A percentile compares a stretch with the other conserved stretches of the same genome.
These are phyloP conservation scores for Pyrenula massariospora DNA, from an alignment of 495 filamentous ascomycete genomes.

Conservation along the genomic window DNA sequence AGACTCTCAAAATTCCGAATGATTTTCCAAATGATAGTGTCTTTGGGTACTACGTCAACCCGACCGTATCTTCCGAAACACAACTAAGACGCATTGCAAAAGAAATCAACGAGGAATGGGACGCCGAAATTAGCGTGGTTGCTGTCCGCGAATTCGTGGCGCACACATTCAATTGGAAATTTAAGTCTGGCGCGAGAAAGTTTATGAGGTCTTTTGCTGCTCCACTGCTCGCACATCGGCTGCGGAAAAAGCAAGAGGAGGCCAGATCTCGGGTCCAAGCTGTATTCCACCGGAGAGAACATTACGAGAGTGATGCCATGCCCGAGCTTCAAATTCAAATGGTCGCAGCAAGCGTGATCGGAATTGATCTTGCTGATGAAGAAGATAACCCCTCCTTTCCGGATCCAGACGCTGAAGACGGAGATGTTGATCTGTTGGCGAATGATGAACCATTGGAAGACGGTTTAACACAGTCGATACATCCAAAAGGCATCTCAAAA, in stretches of 20 bases:
- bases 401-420: slow-evolving; percentile 41
- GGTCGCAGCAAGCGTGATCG: slow-evolving; percentile 63
- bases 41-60: slow-evolving; percentile 75
- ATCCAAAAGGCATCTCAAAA: slow-evolving; percentile 9
- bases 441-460: slow-evolving; percentile 39
- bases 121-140: slow-evolving; percentile 49
- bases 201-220: slow-evolving; percentile 74
- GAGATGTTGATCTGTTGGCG: slow-evolving; percentile 34
- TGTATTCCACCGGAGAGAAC: slow-evolving; percentile 54
- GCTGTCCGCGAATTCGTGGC: slow-evolving; percentile 61
- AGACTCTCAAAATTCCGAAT: slow-evolving; percentile 61
- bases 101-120: slow-evolving; percentile 42
- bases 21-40: slow-evolving; percentile 70
- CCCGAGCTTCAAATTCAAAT: slow-evolving; percentile 71
- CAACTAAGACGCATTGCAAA: slow-evolving; percentile 45
- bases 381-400: slow-evolving; percentile 45
- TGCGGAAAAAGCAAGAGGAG: slow-evolving; percentile 19
- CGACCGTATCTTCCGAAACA: slow-evolving; percentile 55
- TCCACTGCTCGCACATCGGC: slow-evolving; percentile 54
- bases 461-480: slow-evolving; percentile 14
- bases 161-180: slow-evolving; percentile 78
- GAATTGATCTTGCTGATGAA: slow-evolving; percentile 59
- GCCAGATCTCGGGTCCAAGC: slow-evolving; percentile 31
- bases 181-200: slow-evolving; percentile 66
- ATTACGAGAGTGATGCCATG: slow-evolving; percentile 61